Conservation (phyloP, 441 rosid genomes). For the Jatropha podagrica region DNA sequence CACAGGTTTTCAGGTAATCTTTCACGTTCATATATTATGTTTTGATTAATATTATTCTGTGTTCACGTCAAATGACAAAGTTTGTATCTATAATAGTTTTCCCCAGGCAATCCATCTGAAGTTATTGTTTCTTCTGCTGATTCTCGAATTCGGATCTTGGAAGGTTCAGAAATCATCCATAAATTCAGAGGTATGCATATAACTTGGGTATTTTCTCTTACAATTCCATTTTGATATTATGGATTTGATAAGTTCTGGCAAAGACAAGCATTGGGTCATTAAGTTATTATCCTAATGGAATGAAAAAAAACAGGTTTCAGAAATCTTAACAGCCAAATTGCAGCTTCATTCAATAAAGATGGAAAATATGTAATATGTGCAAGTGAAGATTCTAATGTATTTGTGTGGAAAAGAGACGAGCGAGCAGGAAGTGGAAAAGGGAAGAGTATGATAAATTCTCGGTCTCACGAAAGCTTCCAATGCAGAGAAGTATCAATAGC, state of each 20-base stretch:
- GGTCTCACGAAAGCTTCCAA: constrained; percentile 61
- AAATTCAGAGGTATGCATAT: constrained; percentile 63
- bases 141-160: constrained; percentile 73
- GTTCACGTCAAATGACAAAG: constrained; percentile 16
- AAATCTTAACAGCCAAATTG: constrained; percentile 77
- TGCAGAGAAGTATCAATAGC: constrained; percentile 88
- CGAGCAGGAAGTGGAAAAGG: constrained; percentile 44
- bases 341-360: constrained; percentile 75
- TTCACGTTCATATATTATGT: not conserved
- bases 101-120: constrained; percentile 78
- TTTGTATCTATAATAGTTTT: constrained; percentile 45
- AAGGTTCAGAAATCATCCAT: constrained; percentile 58
- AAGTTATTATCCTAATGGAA: not conserved
- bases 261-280: not conserved
- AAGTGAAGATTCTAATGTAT: constrained; percentile 87
- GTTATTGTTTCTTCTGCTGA: constrained; percentile 86
- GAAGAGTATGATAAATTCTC: constrained; percentile 33
- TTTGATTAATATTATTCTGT: not conserved
- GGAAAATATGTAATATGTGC: constrained; percentile 71
- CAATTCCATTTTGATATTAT: no score
- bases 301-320: constrained; percentile 55
- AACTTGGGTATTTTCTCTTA: no score
- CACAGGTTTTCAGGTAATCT: constrained; percentile 88
- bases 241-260: no score
- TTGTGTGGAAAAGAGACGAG: constrained; percentile 62